phyloP scores from a whole-genome alignment of 176 grass and related monocot species.

The Musa beccarii region DNA sequence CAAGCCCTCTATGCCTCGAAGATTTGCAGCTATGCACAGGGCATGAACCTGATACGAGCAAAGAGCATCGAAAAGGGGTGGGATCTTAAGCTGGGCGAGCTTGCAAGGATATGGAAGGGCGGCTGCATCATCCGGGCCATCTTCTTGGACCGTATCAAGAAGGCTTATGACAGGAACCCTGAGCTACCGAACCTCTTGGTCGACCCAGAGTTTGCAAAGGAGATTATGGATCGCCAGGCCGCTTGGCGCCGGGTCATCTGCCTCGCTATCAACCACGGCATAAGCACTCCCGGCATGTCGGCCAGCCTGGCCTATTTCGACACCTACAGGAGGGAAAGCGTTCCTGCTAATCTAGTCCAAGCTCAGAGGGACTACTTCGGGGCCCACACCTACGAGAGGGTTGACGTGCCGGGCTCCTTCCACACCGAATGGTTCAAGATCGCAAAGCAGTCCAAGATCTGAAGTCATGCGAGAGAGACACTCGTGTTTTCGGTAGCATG shows the following conservation, averaged over 20 bases:
- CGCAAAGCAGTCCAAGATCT: not conserved
- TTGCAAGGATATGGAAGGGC: not conserved
- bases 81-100: not conserved
- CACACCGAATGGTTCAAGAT: conserved; percentile 1
- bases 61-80: not conserved
- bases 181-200: not conserved
- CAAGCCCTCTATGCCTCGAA: not conserved
- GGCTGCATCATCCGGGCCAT: not conserved
- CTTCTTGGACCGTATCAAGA: not conserved
- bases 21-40: not conserved
- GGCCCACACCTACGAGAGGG: not conserved
- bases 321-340: not conserved
- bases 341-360: not conserved
- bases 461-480: too few species aligned
- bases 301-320: not conserved
- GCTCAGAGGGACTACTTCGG: not conserved
- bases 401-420: not conserved
- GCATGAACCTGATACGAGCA: not conserved
- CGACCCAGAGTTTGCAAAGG: conserved; percentile 1
- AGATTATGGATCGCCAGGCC: not conserved
- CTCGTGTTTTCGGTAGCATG: too few species aligned
- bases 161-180: not conserved
- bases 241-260: not conserved
- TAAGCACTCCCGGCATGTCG: not conserved
- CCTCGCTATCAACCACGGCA: not conserved